Evolutionary conservation across 768 basidiomycete genomes (phyloP), one percentile per base, ranked within the genome.

Genomic region (Rubroboletus satanas): DNA sequence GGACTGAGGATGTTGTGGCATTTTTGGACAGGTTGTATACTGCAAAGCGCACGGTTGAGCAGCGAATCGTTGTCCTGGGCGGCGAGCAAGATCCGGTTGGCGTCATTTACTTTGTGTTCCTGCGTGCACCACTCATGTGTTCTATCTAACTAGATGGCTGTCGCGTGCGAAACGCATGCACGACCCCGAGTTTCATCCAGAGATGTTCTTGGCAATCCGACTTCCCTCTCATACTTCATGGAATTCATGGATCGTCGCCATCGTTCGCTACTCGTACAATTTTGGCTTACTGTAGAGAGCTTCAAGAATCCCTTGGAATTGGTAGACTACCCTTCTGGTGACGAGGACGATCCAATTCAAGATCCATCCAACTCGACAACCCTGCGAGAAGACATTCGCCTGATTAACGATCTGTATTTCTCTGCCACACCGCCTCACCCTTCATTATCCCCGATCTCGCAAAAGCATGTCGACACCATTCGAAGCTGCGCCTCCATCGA

Each of bases 271-370:
- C 83, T 93, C 10, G 92, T 97, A 4, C 96, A 98, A 59, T 99
- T 98, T 72, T 98, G 96, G 96, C 77, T 98, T 1, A 93, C 93
- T 0, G 91, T 98, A 3, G 94, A 99, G 73, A 93, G 92, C 54
- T 96, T 98, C 80, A 98, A 98, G 74, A 93, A 96, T 61, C 97
- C 97, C 0, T 73, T 99, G 28, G 95, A 97, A 69, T 82, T 84
- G 3, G 80, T 88, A 6, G 87, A 93, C 60, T 78, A 78, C 14
- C 72, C 75, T 4, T 73, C 72, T 21, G 87, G 83, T 33, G 83
- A 83, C 48, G 84, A 83, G 14, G 84, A 84, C 31, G 81, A 83
- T 39, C 77, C 80, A 48, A 79, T 85, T 45, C 79, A 83, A 52
- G 83, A 80, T 54, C 70, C 77, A 33, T 78, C 80, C 2, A 77